Base-by-base conservation (phyloP, 306 rosid genomes). In the Gastrolobium bilobum region DNA sequence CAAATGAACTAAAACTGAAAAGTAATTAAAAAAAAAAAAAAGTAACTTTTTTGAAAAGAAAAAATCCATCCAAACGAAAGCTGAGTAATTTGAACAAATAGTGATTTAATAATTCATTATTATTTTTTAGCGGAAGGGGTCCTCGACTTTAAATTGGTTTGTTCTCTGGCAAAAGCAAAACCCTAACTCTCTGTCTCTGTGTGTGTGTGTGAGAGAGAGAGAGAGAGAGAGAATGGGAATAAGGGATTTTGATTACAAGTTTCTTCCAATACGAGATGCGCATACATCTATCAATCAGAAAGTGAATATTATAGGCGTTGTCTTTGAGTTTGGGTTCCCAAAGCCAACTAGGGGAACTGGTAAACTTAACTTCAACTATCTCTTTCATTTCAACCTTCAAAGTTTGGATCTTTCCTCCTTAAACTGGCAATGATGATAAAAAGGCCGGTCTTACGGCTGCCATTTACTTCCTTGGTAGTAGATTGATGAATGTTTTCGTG, bases 391-490 rank as follows among this genome's bases (percentile, higher is more conserved):
- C 80, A 50, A 7, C 30, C 3, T 10, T 7, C 35, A 11, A 46
- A 79, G 30, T 43, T 61, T 26, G 35, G 4, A 54, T 71, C 42
- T 57, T 61, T 56, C 10, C 15, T 1, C 31, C 35, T 59, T 79
- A 39, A 37, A 57, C 80, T 88, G 94, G 97, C 92, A 26, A 82
- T 94, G 98, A 90, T 77, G 97, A 89, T 70, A 67, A 81, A 94
- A 94, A 91, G 97, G 96, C 97, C 93, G 91, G 93, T 57, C 91
- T 86, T 84, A 94, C 86, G 82, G 97, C 97, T 91, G 92, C 96
- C 85, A 73, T 54, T 80, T 64, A 66, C 50, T 82, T 71, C 79
- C 15, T 60, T 68, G 94, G 94, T 92, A 90, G 97, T 92, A 92
- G 96, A 68, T 53, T 92, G 94, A 92, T 64, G 94, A 94, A 2